Conservation (phyloP, 352 stramenopile species). For the Pythium scleroteichum region DNA sequence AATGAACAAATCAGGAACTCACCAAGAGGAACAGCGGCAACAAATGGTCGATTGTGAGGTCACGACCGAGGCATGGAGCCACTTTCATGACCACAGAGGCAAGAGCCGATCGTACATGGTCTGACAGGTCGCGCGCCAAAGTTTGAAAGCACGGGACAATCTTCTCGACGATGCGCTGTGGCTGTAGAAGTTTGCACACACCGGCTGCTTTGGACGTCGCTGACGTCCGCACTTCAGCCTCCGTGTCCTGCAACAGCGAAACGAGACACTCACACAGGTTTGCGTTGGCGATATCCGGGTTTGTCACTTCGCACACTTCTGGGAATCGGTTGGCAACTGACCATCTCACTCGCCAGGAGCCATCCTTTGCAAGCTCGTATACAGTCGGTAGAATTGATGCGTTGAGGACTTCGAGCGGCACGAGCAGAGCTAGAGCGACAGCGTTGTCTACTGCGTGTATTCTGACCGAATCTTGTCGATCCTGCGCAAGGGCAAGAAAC, state of each 20-base stretch:
- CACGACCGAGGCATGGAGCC: conserved; percentile 91
- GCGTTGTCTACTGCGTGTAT: conserved; percentile 98
- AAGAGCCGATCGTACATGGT: conserved; percentile 96
- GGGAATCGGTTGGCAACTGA: conserved; percentile 97
- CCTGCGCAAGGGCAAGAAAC: conserved; percentile 81
- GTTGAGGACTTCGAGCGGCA: conserved; percentile 66
- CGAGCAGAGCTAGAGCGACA: conserved; percentile 91
- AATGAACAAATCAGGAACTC: neutral
- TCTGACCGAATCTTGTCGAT: conserved; percentile 96
- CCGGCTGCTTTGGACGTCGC: conserved; percentile 92
- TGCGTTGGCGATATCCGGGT: conserved; percentile 61
- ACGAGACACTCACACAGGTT: conserved; percentile 89
- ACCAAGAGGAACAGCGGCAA: conserved; percentile 94
- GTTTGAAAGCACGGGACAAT: conserved; percentile 87
- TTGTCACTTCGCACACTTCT: conserved; percentile 90
- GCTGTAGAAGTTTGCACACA: conserved; percentile 55
- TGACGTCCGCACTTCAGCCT: conserved; percentile 96
- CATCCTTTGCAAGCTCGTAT: conserved; percentile 92
- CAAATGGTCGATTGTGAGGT: conserved; percentile 93
- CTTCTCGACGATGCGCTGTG: conserved; percentile 67
- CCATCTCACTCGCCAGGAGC: conserved; percentile 98
- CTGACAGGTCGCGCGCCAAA: conserved; percentile 96
- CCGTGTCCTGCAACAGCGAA: conserved; percentile 95
- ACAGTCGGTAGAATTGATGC: conserved; percentile 90
- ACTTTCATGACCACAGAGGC: conserved; percentile 96